A percentile compares a stretch with the other conserved stretches of the same genome.
phyloP scores from a whole-genome alignment of 1,139 yeast genomes.

The Kodamaea suecica region DNA sequence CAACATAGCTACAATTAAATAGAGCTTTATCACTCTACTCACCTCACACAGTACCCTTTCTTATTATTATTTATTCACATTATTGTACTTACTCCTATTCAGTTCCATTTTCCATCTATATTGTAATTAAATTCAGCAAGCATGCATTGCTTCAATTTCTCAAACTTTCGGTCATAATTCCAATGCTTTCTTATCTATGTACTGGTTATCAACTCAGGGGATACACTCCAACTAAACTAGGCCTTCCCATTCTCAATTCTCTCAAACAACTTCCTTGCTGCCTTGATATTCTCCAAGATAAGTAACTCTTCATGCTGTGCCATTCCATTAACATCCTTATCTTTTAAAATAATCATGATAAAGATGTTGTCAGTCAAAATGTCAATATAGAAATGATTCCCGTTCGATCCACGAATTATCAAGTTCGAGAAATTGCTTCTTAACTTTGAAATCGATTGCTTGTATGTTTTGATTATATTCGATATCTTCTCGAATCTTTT shows the following conservation, averaged over 20 bases:
- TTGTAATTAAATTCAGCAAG: no score
- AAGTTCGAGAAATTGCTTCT: conserved; percentile 80
- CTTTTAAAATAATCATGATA: conserved; percentile 65
- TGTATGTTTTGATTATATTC: conserved; percentile 89
- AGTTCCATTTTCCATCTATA: no score
- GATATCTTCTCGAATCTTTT: conserved; percentile 92
- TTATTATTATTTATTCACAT: no score
- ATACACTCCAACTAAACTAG: no score
- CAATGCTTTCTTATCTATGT: no score
- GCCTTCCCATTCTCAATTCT: conserved; percentile 38
- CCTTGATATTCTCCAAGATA: conserved; percentile 62
- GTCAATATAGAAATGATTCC: conserved; percentile 65
- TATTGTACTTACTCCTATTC: no score
- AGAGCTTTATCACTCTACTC: no score
- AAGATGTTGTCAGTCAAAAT: conserved; percentile 71
- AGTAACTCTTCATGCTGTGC: conserved; percentile 58
- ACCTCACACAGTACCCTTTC: no score
- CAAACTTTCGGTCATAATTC: no score
- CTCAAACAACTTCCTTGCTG: conserved; percentile 67
- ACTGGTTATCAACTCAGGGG: no score
- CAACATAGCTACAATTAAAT: no score
- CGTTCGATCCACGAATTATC: conserved; percentile 69
- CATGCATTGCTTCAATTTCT: no score
- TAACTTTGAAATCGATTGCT: conserved; percentile 86
- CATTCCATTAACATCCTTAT: conserved; percentile 26